Base-by-base conservation (phyloP, 2,329 filamentous ascomycete genomes). In the Ambrosiella xylebori region DNA sequence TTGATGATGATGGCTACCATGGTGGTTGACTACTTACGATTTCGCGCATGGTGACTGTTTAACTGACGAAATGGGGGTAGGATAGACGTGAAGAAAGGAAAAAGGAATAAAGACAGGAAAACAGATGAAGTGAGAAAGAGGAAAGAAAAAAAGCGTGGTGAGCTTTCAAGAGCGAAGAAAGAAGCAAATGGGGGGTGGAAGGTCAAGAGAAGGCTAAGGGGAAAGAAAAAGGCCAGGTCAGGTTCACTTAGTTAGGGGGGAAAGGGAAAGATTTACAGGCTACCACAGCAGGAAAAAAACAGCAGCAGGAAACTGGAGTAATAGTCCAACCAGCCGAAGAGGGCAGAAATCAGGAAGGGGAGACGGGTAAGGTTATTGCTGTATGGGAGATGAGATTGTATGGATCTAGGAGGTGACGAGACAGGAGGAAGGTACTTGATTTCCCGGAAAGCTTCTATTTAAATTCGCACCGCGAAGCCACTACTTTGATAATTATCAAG, bases 41-140 rank as follows among this genome's bases (percentile, higher is more conserved):
- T 73, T 84, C 80, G 77, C 80, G 80, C 80, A 84, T 84, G 65
- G 71, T 81, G 72, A 68, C 65, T 66, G 63, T 64, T 61, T 62
- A 60, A 63, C 61, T 63, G 60, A 61, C 65, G 62, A 38, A 61
- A 56, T 58, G 61, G 63, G 59, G 65, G 60, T 64, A 64, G 60
- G 62, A 64, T 57, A 54, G 64, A 61, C 63, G 64, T 62, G 61
- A 62, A 61, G 62, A 64, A 62, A 61, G 63, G 61, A 63, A 56
- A 40, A 56, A 37, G 49, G 52, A 52, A 54, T 37, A 49, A 57
- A 56, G 52, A 56, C 55, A 53, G 41, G 27, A 56, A 54, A 58
- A 55, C 36, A 56, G 56, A 55, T 56, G 52, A 54, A 56, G 36
- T 27, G 41, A 56, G 49, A 44, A 61, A 44, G 44, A 58, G 54